A percentile compares a stretch with the other conserved stretches of the same genome.
phyloP scores from a whole-genome alignment of 2,329 filamentous ascomycete species.

The Cladosporium colombiae region DNA sequence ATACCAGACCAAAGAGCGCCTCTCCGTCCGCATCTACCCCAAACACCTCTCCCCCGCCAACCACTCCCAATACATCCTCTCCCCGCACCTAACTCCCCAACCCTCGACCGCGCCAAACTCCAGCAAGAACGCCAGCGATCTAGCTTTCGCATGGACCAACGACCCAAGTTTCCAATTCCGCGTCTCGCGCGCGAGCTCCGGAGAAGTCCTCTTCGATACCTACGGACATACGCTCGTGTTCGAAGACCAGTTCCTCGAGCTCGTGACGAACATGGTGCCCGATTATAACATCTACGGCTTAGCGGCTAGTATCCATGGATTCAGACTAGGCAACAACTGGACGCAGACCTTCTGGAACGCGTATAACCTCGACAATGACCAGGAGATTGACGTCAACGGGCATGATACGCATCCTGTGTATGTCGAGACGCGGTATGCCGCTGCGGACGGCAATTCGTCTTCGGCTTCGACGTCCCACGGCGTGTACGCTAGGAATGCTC shows the following conservation, averaged over 20 bases:
- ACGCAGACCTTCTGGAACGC: conserved; percentile 38
- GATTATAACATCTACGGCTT: conserved; percentile 38
- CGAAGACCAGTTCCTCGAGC: conserved; percentile 37
- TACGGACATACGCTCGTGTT: conserved; percentile 35
- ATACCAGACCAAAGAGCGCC: conserved; percentile 32
- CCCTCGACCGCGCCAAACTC: conserved; percentile 20
- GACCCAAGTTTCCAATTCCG: conserved; percentile 34
- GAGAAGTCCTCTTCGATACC: conserved; percentile 36
- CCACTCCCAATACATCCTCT: conserved; percentile 30
- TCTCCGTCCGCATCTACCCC: conserved; percentile 30
- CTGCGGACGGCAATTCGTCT: conserved; percentile 7
- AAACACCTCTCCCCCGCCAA: conserved; percentile 30
- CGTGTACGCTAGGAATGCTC: conserved; percentile 38
- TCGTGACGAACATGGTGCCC: conserved; percentile 32
- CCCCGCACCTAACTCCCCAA: conserved; percentile 23
- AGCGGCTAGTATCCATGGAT: conserved; percentile 34
- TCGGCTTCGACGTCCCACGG: conserved; percentile 30
- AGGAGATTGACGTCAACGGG: conserved; percentile 31
- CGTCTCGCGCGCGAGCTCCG: conserved; percentile 28
- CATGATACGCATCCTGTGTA: conserved; percentile 38
- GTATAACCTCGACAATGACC: conserved; percentile 32
- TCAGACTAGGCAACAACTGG: conserved; percentile 35
- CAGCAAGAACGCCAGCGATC: conserved; percentile 29
- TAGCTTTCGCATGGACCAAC: conserved; percentile 34
- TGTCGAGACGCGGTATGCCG: conserved; percentile 36